A percentile compares a stretch with the other conserved stretches of the same genome.
These are phyloP conservation scores for Chamaecyparis obtusa DNA, from an alignment of 75 land plant species.

Conservation along the genomic window DNA sequence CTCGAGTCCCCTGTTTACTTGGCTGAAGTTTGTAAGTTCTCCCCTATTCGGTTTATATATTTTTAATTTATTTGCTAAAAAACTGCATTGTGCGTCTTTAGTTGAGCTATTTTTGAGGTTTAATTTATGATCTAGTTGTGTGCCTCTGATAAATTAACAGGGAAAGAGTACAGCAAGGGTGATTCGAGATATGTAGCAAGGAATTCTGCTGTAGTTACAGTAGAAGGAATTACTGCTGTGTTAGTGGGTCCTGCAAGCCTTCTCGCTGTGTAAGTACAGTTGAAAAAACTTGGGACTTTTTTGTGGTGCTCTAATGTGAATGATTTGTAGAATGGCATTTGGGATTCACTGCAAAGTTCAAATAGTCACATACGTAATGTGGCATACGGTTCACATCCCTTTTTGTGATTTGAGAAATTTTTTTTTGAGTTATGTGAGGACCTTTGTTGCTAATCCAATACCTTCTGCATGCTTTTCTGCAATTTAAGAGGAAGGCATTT, in stretches of 20 bases:
- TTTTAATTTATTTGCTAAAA: neutral
- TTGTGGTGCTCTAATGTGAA: neutral
- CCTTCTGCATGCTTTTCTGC: too few relatives aligned
- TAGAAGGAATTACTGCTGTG: conserved; percentile 87
- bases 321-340: neutral
- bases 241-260: conserved; percentile 82
- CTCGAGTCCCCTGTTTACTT: conserved; percentile 47
- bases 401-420: neutral
- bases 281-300: neutral
- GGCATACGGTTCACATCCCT: neutral
- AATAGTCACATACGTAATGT: neutral
- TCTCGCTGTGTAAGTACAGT: conserved; percentile 68
- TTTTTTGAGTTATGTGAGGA: neutral
- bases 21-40: conserved; percentile 93
- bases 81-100: neutral
- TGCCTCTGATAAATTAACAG: conserved; percentile 36
- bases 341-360: conserved; percentile 2
- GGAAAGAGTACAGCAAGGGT: conserved; percentile 98
- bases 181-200: conserved; percentile 90
- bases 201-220: conserved; percentile 61
- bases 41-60: neutral
- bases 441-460: neutral
- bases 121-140: neutral
- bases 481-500: too few relatives aligned
- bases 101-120: neutral